Conservation (phyloP, 345 rosid genomes). For the Aethionema arabicum region DNA sequence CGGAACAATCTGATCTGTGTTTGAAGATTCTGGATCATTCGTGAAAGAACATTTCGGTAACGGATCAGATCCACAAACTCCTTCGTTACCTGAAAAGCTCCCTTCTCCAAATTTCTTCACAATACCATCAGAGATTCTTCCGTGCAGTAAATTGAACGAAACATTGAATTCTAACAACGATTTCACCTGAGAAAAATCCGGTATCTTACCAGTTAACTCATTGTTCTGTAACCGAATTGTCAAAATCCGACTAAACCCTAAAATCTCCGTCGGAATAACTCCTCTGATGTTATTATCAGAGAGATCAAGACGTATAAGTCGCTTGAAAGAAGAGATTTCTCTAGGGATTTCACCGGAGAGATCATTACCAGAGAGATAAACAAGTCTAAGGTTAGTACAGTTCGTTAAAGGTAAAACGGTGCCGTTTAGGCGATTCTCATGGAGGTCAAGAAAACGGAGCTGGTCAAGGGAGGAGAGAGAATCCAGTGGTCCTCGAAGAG, state of each 20-base stretch:
- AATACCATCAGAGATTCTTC: constrained; percentile 53
- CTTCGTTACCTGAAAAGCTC: constrained; percentile 79
- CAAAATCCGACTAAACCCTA: constrained; percentile 55
- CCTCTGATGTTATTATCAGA: constrained; percentile 87
- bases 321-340: constrained; percentile 53
- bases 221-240: constrained; percentile 84
- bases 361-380: constrained; percentile 76
- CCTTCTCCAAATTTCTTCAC: constrained; percentile 55
- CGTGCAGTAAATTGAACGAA: constrained; percentile 73
- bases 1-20: constrained; percentile 53
- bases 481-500: constrained; percentile 74
- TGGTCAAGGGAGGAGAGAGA: constrained; percentile 67
- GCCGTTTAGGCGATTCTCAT: constrained; percentile 81
- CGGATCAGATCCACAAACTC: constrained; percentile 73
- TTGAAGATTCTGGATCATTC: constrained; percentile 42
- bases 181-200: constrained; percentile 58
- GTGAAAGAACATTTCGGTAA: constrained; percentile 59
- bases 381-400: constrained; percentile 68
- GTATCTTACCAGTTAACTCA: constrained; percentile 72
- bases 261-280: constrained; percentile 48
- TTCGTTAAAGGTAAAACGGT: constrained; percentile 55
- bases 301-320: constrained; percentile 68
- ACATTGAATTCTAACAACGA: constrained; percentile 58
- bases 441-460: constrained; percentile 86
- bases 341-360: constrained; percentile 72